Percentiles rank a stretch among this genome's conserved stretches.
These are phyloP conservation scores for Mucor circinelloides DNA, from an alignment of 371 early-diverging fungal genomes.

Conservation along the genomic window DNA sequence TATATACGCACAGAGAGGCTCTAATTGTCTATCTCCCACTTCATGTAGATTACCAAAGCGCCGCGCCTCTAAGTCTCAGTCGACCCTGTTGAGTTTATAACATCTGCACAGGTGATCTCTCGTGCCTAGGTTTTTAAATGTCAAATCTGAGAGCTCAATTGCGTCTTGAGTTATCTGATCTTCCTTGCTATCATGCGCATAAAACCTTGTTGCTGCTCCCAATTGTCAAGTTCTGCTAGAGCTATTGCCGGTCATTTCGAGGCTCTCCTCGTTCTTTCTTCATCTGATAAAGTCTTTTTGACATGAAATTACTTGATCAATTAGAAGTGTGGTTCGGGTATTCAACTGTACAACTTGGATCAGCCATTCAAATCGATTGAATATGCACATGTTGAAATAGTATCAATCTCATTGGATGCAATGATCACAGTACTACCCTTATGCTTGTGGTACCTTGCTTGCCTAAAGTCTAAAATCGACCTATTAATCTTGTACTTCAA, in stretches of 20 bases:
- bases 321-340: not conserved
- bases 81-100: not conserved
- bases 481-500: not conserved
- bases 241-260: not conserved
- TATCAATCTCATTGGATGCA: not conserved
- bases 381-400: not conserved
- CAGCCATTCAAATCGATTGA: slow-evolving; percentile 4
- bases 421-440: not conserved
- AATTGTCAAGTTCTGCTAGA: not conserved
- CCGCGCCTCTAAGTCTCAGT: not conserved
- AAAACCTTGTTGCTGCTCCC: too few relatives aligned
- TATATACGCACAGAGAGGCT: not conserved
- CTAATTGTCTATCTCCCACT: not conserved
- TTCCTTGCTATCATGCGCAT: not conserved
- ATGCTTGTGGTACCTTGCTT: not conserved
- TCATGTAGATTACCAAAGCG: not conserved
- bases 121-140: slow-evolving; percentile 1
- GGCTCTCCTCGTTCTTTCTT: too few relatives aligned
- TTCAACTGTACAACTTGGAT: not conserved
- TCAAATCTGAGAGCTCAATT: not conserved
- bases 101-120: not conserved
- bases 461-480: not conserved
- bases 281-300: not conserved
- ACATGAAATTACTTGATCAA: not conserved
- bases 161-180: not conserved